These are phyloP conservation scores for Lichtheimia corymbifera DNA, from an alignment of 371 early-diverging fungal species.

Conservation along the genomic window DNA sequence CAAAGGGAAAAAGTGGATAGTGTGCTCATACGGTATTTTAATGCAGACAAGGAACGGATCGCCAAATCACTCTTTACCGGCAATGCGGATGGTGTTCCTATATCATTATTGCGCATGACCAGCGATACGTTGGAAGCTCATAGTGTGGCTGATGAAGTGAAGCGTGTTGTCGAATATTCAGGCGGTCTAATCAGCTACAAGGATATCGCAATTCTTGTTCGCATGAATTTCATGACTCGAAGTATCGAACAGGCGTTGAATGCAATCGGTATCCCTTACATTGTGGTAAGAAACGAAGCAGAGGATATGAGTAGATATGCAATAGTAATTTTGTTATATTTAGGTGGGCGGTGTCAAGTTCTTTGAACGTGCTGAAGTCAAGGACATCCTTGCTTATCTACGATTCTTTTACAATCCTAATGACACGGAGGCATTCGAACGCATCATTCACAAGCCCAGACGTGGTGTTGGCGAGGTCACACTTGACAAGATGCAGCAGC, in stretches of 20 bases:
- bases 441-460: constrained; percentile 48
- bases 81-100: constrained; percentile 38
- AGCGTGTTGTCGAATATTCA: constrained; percentile 34
- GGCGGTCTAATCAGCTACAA: constrained; percentile 35
- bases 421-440: constrained; percentile 44
- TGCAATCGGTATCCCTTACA: constrained; percentile 42
- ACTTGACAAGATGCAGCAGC: constrained; percentile 22
- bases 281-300: constrained; percentile 31
- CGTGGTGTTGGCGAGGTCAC: constrained; percentile 50
- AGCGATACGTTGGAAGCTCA: constrained; percentile 34
- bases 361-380: constrained; percentile 50
- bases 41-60: constrained; percentile 20
- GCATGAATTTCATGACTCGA: constrained; percentile 46
- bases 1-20: constrained; percentile 9
- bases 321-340: background rate
- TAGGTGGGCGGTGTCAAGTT: constrained; percentile 45
- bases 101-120: constrained; percentile 23
- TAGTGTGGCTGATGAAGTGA: constrained; percentile 46
- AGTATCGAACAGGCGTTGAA: constrained; percentile 50
- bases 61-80: constrained; percentile 28
- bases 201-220: constrained; percentile 61
- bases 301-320: background rate
- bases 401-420: constrained; percentile 46
- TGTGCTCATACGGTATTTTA: background rate
- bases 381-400: constrained; percentile 45